Base-by-base conservation (phyloP, 192 early-diverging fungal species). In the Backusella liffmaniae region DNA sequence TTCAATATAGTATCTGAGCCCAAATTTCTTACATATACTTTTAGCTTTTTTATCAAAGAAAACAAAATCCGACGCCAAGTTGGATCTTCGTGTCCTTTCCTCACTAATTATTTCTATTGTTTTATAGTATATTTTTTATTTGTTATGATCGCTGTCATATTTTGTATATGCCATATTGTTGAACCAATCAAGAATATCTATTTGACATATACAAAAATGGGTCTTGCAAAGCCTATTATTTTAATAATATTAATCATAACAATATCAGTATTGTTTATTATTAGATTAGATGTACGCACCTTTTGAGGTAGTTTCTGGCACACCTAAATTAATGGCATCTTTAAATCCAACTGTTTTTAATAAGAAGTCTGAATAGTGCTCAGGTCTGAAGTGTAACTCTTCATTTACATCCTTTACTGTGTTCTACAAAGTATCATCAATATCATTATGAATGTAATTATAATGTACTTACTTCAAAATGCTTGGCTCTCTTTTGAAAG, bases 401-500 rank as follows among this genome's bases (percentile, higher is more conserved):
- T 39, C 62, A 10, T 46, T 66, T 37, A 44, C 26, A 53, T 71
- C 6, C 73, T 77, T 8, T 6, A 41, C 21, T 23, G 41, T 70
- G 26, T 30, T 37, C 32, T 53, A 12, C 4, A 18, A 46, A 12
- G 12, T 69, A 32, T 32, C 32, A 32, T 32, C 32, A 32, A 32
- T 32, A 32, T 32, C 32, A 32, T 3, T 3, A 32, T 32, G 3
- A 32, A 32, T 32, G 29, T 72, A 15, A 6, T 70, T 4, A 36
- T 35, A n/a, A 59, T 18, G 21, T 26, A 59, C 62, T 16, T 77
- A 84, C 86, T 62, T 78, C 70, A 21, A 79, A 79, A 26, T 79
- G 49, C 44, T 85, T 83, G 41, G 80, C 81, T 41, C 89, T 78
- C 75, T 86, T 89, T 12, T 62, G 46, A 71, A 92, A 93, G 1